These are phyloP conservation scores for Dactylorhiza incarnata DNA, from an alignment of 106 monocot genomes.

Conservation along the genomic window DNA sequence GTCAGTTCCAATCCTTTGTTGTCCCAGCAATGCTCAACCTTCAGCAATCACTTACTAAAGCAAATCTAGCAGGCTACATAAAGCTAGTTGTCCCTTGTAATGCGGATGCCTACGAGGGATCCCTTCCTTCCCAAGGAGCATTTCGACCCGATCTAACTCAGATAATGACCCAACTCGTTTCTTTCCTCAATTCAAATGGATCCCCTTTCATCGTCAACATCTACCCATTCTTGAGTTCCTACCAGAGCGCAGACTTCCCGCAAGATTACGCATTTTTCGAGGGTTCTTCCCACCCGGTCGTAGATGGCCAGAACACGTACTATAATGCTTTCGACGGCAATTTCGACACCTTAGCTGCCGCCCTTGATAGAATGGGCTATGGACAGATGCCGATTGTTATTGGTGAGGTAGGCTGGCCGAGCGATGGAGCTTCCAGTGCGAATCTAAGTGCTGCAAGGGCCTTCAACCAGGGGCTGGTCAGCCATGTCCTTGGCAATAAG, in stretches of 20 bases:
- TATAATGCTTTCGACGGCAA: constrained; percentile 93
- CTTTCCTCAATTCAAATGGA: constrained; percentile 63
- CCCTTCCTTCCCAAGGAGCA: constrained; percentile 70
- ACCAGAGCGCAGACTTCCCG: constrained; percentile 67
- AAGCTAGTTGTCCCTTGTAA: constrained; percentile 92
- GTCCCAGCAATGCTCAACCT: constrained; percentile 61
- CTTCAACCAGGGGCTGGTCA: constrained; percentile 83
- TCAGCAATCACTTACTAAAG: constrained; percentile 66
- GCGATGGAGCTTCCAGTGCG: constrained; percentile 55
- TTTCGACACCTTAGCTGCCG: constrained; percentile 69
- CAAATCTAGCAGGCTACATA: constrained; percentile 59
- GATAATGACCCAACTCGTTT: constrained; percentile 61
- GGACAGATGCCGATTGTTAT: constrained; percentile 74
- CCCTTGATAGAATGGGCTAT: constrained; percentile 54
- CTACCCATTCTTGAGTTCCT: constrained; percentile 78
- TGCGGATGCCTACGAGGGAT: constrained; percentile 71
- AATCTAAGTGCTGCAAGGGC: constrained; percentile 70
- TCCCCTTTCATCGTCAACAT: constrained; percentile 81
- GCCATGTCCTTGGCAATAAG: constrained; percentile 56
- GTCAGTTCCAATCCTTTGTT: constrained; percentile 53
- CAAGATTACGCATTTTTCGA: constrained; percentile 86
- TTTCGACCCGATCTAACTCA: constrained; percentile 66
- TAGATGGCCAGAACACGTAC: constrained; percentile 56
- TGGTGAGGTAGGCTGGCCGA: constrained; percentile 88
- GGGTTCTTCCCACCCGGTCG: constrained; percentile 66